phyloP scores from a whole-genome alignment of 179 eudicot species.

The Vitellaria paradoxa region DNA sequence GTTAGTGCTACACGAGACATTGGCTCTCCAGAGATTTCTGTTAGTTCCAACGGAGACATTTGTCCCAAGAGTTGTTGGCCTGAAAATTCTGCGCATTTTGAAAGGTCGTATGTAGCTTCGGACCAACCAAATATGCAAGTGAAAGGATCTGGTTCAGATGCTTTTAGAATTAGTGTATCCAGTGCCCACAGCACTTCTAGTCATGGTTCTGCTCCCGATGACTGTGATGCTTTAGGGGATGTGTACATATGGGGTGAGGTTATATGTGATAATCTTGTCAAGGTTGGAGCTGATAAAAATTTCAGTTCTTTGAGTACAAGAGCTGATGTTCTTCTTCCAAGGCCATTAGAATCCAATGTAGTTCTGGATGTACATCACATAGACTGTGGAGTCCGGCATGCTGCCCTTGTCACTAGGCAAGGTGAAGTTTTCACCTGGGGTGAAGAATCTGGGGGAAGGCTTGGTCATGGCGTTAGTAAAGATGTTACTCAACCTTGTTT shows the following conservation, averaged over 20 bases:
- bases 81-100: conserved; percentile 42
- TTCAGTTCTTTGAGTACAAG: conserved; percentile 38
- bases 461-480: conserved; percentile 82
- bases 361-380: conserved; percentile 82
- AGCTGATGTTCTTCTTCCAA: conserved; percentile 74
- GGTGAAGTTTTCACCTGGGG: conserved; percentile 96
- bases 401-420: conserved; percentile 81
- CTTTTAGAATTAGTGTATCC: conserved; percentile 80
- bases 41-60: conserved; percentile 40
- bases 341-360: conserved; percentile 71
- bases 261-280: conserved; percentile 55
- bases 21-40: conserved; percentile 70
- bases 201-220: conserved; percentile 85
- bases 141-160: conserved; percentile 74
- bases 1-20: conserved; percentile 50
- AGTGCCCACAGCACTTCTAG: conserved; percentile 93
- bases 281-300: conserved; percentile 47
- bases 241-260: conserved; percentile 96
- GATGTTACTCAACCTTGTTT: conserved; percentile 68
- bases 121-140: conserved; percentile 76
- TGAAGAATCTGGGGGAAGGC: conserved; percentile 92
- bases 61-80: conserved; percentile 50
- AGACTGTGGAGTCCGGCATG: conserved; percentile 86
- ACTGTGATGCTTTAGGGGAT: conserved; percentile 86
- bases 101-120: conserved; percentile 68